A percentile compares a stretch with the other conserved stretches of the same genome.
Evolutionary conservation across 2,329 filamentous ascomycete species (phyloP).

Genomic region (Fusarium sublunatum): DNA sequence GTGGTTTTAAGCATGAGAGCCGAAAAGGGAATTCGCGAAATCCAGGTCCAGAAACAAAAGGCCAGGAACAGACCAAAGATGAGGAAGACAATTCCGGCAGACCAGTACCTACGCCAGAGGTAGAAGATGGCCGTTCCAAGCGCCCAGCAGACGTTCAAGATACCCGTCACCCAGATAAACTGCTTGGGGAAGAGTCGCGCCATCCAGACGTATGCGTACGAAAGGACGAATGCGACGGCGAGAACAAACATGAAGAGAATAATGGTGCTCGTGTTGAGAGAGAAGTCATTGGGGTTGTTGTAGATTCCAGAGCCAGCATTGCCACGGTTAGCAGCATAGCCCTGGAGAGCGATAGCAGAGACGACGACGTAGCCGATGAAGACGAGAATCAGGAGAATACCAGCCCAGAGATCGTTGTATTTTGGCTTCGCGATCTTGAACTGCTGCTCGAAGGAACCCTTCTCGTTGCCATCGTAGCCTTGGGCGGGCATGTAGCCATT

Average conservation of each 20-base stretch:
- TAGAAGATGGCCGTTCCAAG: slow-evolving; percentile 91
- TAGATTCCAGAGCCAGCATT: slow-evolving; percentile 81
- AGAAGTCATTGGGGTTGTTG: slow-evolving; percentile 70
- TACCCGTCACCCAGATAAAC: slow-evolving; percentile 92
- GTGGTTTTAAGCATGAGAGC: slow-evolving; percentile 88
- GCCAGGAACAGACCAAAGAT: slow-evolving; percentile 79
- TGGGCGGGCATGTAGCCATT: slow-evolving; percentile 53
- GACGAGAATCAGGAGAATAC: slow-evolving; percentile 77
- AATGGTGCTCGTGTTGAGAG: slow-evolving; percentile 84
- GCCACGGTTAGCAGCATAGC: slow-evolving; percentile 73
- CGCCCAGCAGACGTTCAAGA: slow-evolving; percentile 85
- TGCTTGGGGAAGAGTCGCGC: slow-evolving; percentile 85
- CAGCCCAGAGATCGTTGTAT: slow-evolving; percentile 92
- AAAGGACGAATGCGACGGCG: slow-evolving; percentile 77
- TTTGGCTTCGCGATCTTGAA: slow-evolving; percentile 88
- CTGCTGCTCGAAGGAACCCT: slow-evolving; percentile 77
- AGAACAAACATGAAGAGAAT: slow-evolving; percentile 86
- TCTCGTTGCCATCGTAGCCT: slow-evolving; percentile 55
- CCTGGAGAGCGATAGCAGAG: slow-evolving; percentile 78
- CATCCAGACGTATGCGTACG: slow-evolving; percentile 79
- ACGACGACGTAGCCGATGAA: slow-evolving; percentile 81
- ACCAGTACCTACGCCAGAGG: slow-evolving; percentile 79
- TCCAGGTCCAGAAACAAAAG: slow-evolving; percentile 90
- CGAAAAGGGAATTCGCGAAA: slow-evolving; percentile 88
- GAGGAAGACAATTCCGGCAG: slow-evolving; percentile 87